Percentiles rank a stretch among this genome's conserved stretches.
Conservation (phyloP, 306 rosid species). For the Rubus parviflorus region DNA sequence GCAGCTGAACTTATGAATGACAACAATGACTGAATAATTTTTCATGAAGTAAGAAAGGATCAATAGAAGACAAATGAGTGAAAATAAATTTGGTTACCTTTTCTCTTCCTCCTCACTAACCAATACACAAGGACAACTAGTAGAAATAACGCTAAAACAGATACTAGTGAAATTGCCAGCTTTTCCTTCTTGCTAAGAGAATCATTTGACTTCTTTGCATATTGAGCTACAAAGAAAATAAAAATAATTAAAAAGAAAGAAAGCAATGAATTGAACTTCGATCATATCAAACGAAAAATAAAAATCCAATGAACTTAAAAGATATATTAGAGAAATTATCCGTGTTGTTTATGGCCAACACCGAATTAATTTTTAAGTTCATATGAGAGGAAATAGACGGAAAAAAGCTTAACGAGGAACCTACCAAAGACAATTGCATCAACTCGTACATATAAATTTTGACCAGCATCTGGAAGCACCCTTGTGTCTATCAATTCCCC, state of each 20-base stretch:
- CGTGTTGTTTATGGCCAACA: too few species aligned
- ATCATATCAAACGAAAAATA: too few species aligned
- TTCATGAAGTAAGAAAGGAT: not conserved
- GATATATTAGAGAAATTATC: not conserved
- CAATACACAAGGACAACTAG: not conserved
- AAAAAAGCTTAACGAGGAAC: not conserved
- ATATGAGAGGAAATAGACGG: too few species aligned
- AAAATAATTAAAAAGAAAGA: not conserved
- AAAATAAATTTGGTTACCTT: not conserved
- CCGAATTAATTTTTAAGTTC: too few species aligned
- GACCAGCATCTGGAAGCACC: constrained; percentile 28
- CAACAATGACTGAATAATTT: not conserved
- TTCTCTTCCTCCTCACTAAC: not conserved
- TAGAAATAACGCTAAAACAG: not conserved
- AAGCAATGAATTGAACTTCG: not conserved
- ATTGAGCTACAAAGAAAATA: constrained; percentile 15
- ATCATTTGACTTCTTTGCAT: constrained; percentile 8
- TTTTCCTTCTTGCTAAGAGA: not conserved
- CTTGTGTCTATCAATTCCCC: constrained; percentile 47
- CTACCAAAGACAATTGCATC: constrained; percentile 28
- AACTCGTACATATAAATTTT: constrained; percentile 46
- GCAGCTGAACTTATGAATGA: not conserved
- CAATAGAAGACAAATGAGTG: not conserved
- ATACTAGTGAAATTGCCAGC: not conserved
- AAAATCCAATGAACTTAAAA: not conserved